These are phyloP conservation scores for Plasmodium gaboni DNA, from an alignment of 169 alveolate species.

Conservation along the genomic window DNA sequence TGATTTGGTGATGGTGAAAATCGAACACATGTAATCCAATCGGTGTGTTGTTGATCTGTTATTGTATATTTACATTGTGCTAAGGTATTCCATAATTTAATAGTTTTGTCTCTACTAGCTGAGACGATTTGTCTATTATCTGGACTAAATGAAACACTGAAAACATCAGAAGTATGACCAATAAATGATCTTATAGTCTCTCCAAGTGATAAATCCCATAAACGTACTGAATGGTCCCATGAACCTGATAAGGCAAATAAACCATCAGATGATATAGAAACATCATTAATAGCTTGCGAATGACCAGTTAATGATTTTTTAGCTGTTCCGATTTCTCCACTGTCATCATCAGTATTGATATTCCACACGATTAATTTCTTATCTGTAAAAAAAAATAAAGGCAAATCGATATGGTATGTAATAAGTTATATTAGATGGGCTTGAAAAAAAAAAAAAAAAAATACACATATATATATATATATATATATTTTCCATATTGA, in stretches of 20 bases:
- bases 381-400: conserved; percentile 71
- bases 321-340: conserved; percentile 89
- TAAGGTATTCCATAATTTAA: conserved; percentile 98
- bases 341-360: conserved; percentile 84
- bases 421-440: too few relatives aligned
- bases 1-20: conserved; percentile 96
- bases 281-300: conserved; percentile 94
- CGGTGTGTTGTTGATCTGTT: conserved; percentile 94
- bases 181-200: conserved; percentile 92
- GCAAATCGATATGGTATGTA: neutral
- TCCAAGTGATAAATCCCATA: conserved; percentile 95
- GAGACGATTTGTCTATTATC: conserved; percentile 99
- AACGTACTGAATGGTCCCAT: conserved; percentile 93
- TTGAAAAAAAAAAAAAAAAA: neutral
- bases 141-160: conserved; percentile 97
- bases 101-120: conserved; percentile 98
- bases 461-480: neutral
- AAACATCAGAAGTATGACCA: conserved; percentile 95
- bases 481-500: neutral
- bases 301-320: conserved; percentile 92
- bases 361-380: conserved; percentile 90
- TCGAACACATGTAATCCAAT: conserved; percentile 98
- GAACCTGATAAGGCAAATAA: conserved; percentile 96
- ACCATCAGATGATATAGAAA: conserved; percentile 94
- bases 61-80: conserved; percentile 98